Conservation (phyloP, 208 protist species). For the Acanthamoeba castellanii region DNA sequence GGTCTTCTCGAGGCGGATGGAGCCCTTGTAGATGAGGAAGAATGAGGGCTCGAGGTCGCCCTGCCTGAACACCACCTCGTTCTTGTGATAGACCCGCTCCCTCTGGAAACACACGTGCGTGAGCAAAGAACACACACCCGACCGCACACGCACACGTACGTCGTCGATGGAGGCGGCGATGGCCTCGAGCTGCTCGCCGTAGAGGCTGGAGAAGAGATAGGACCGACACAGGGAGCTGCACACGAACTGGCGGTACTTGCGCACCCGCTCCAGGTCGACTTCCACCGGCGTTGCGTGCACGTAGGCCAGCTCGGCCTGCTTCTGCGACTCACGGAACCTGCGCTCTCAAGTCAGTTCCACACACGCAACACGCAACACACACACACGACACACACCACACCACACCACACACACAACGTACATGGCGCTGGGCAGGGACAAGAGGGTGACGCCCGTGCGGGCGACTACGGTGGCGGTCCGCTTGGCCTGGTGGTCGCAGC, state of each 20-base stretch:
- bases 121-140: too few relatives aligned
- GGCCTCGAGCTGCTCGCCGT: constrained; percentile 38
- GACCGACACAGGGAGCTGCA: constrained; percentile 13
- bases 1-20: background rate
- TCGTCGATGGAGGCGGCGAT: constrained; percentile 22
- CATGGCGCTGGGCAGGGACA: background rate
- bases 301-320: constrained; percentile 16
- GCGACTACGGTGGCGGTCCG: background rate
- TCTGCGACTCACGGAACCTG: background rate
- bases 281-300: background rate
- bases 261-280: background rate
- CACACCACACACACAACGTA: too few relatives aligned
- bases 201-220: constrained; percentile 12
- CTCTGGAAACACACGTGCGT: background rate
- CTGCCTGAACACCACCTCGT: constrained; percentile 29
- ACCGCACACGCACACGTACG: background rate
- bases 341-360: background rate
- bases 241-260: constrained; percentile 27
- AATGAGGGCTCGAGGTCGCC: constrained; percentile 16
- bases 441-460: background rate
- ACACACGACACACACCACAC: too few relatives aligned
- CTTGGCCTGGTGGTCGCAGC: background rate
- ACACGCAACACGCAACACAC: background rate
- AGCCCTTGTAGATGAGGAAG: background rate
- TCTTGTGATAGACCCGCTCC: background rate